Percentiles rank a stretch among this genome's conserved stretches.
Evolutionary conservation across 208 protist species (phyloP).

Genomic region (Herpetomonas samuelpessoai): DNA sequence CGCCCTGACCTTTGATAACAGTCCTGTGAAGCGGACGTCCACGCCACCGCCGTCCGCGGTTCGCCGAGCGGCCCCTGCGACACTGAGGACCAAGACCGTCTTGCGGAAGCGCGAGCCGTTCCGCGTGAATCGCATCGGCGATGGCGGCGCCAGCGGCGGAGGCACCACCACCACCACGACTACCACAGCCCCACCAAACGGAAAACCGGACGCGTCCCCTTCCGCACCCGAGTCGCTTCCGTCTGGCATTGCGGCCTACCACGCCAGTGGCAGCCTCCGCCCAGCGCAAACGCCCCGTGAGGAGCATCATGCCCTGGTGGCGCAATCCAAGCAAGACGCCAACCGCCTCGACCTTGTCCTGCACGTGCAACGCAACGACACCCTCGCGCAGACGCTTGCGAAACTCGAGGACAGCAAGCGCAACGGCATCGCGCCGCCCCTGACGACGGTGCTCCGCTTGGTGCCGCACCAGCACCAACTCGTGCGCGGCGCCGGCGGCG

Average conservation of each 20-base stretch:
- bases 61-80: neutral
- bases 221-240: neutral
- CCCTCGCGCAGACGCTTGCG: slow-evolving; percentile 11
- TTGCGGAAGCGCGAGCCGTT: neutral
- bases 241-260: neutral
- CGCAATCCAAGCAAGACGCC: neutral
- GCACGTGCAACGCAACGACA: slow-evolving; percentile 22
- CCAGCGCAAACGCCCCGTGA: slow-evolving; percentile 2
- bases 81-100: neutral
- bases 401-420: slow-evolving; percentile 7
- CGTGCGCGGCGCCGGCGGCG: slow-evolving; percentile 22
- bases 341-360: slow-evolving; percentile 20
- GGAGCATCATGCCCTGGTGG: neutral
- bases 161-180: too few species aligned
- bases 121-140: slow-evolving; percentile 3
- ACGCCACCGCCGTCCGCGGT: neutral
- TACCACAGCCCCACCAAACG: too few species aligned
- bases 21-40: neutral
- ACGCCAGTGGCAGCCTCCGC: neutral
- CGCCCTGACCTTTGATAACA: slow-evolving; percentile 16
- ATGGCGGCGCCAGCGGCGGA: neutral
- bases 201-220: neutral
- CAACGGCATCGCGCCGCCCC: slow-evolving; percentile 12
- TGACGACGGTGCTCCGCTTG: slow-evolving; percentile 24
- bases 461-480: slow-evolving; percentile 23